phyloP scores from a whole-genome alignment of 1,139 yeast genomes.

The Kodamaea suecica region DNA sequence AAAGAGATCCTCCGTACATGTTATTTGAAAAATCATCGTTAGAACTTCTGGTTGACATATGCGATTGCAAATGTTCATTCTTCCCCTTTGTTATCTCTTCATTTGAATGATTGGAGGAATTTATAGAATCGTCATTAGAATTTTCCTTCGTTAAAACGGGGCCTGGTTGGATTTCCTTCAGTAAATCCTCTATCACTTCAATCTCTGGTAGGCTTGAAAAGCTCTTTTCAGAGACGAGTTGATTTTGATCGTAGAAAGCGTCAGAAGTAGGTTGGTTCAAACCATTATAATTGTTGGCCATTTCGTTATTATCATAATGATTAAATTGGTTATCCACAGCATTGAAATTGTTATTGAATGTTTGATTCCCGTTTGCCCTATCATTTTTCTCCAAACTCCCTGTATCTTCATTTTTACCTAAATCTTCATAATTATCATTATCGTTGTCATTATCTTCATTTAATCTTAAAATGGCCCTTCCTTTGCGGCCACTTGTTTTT shows the following conservation, averaged over 20 bases:
- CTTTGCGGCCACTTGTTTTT: conserved; percentile 39
- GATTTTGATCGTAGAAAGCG: conserved; percentile 5
- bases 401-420: too few species aligned
- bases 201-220: conserved; percentile 5
- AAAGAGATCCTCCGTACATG: conserved; percentile 43
- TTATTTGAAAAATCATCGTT: conserved; percentile 33
- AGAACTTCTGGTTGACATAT: conserved; percentile 20
- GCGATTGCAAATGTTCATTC: neutral
- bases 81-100: neutral
- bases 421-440: conserved; percentile 15
- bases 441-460: conserved; percentile 22
- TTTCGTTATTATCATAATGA: too few species aligned
- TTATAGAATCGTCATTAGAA: neutral
- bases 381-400: too few species aligned
- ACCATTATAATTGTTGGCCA: too few species aligned
- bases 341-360: too few species aligned
- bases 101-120: neutral
- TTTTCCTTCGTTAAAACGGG: neutral
- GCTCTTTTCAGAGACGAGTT: conserved; percentile 3
- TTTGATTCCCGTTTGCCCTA: too few species aligned
- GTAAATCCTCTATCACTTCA: conserved; percentile 4
- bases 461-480: conserved; percentile 38
- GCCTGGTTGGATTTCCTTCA: conserved; percentile 3
- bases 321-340: too few species aligned
- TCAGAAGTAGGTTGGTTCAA: too few species aligned